phyloP scores from a whole-genome alignment of 768 basidiomycete species.

The Russula earlei region DNA sequence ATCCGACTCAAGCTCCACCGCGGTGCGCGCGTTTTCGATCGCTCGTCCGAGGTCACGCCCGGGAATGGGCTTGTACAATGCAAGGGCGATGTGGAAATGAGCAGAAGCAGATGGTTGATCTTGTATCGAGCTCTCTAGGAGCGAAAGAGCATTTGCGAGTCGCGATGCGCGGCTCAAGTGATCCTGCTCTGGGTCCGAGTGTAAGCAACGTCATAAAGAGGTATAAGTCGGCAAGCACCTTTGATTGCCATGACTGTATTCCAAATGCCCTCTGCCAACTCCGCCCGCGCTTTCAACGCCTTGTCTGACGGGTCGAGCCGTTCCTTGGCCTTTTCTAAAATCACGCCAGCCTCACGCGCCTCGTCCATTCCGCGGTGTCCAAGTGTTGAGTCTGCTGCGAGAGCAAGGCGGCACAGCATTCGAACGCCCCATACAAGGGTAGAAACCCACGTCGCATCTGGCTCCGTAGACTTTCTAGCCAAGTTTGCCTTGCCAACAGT shows the following conservation, averaged over 20 bases:
- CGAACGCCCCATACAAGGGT: constrained; percentile 69
- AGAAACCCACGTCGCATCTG: constrained; percentile 63
- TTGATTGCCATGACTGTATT: constrained; percentile 57
- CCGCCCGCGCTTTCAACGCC: constrained; percentile 48
- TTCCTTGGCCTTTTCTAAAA: constrained; percentile 52
- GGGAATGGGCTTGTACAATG: constrained; percentile 54
- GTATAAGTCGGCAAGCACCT: constrained; percentile 38
- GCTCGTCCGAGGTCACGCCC: constrained; percentile 60
- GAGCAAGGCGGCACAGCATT: constrained; percentile 56
- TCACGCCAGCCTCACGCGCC: constrained; percentile 48
- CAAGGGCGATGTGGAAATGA: constrained; percentile 76
- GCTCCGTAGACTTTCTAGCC: constrained; percentile 50
- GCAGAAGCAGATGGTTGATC: constrained; percentile 44
- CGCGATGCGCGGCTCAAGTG: constrained; percentile 47
- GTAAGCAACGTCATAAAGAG: neutral
- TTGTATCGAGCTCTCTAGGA: constrained; percentile 41
- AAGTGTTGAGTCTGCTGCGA: constrained; percentile 16
- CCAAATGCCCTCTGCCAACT: constrained; percentile 67
- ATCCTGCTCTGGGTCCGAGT: constrained; percentile 49
- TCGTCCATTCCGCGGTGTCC: constrained; percentile 39
- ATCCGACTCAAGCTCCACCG: constrained; percentile 59
- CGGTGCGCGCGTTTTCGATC: constrained; percentile 52
- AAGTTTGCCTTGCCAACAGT: constrained; percentile 78
- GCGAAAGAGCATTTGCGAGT: constrained; percentile 46
- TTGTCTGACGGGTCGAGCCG: constrained; percentile 42